Evolutionary conservation across 2,329 filamentous ascomycete species (phyloP).

Genomic region (Aureobasidium melanogenum): DNA sequence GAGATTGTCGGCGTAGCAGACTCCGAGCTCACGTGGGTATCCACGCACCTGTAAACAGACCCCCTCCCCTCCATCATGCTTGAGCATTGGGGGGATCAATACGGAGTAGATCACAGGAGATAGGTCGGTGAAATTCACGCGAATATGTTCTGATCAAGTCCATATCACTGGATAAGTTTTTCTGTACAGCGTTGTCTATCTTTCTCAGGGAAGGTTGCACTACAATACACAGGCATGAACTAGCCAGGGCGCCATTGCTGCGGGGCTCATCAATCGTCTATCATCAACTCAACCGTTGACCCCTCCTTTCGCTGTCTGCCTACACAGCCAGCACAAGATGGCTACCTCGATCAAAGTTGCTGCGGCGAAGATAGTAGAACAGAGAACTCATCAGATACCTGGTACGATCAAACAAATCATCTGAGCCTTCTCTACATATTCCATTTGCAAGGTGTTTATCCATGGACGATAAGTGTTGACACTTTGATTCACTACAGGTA

Average conservation of each 20-base stretch:
- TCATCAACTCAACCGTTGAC: background rate
- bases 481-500: conserved; percentile 44
- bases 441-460: background rate
- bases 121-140: too few relatives aligned
- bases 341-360: conserved; percentile 20
- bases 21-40: background rate
- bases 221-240: background rate
- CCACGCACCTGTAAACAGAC: background rate
- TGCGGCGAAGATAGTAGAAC: conserved; percentile 39
- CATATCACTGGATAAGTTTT: too few relatives aligned
- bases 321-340: conserved; percentile 4
- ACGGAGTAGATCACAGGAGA: too few relatives aligned
- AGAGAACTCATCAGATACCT: conserved; percentile 36
- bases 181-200: too few relatives aligned
- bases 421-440: background rate
- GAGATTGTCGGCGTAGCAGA: conserved; percentile 1
- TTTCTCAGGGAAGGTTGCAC: background rate
- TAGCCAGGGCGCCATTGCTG: background rate
- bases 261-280: background rate
- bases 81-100: background rate
- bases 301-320: background rate
- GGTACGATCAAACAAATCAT: conserved; percentile 22
- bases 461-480: conserved; percentile 4
- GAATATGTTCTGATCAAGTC: too few relatives aligned
- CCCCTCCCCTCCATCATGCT: background rate